Evolutionary conservation across 495 filamentous ascomycete species (phyloP).

Genomic region (Xylaria cubensis): DNA sequence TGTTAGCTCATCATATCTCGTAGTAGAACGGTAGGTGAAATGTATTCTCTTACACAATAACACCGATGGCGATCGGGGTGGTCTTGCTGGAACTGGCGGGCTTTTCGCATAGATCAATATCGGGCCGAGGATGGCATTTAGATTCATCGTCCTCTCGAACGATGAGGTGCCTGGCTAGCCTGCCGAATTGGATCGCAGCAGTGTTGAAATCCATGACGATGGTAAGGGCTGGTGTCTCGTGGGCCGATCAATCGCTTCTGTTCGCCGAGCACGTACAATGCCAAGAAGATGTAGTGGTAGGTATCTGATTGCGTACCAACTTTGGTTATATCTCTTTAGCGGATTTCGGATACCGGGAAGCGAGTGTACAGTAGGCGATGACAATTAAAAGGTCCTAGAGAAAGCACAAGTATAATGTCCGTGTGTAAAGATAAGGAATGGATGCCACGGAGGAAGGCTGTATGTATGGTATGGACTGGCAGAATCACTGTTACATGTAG

Average conservation of each 20-base stretch:
- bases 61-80: conserved; percentile 32
- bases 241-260: conserved; percentile 7
- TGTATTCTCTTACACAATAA: conserved; percentile 32
- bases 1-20: conserved; percentile 1
- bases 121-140: conserved; percentile 38
- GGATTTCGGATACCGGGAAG: neutral
- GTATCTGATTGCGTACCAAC: neutral
- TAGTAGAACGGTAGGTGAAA: neutral
- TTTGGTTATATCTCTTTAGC: neutral
- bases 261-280: neutral
- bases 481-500: conserved; percentile 1
- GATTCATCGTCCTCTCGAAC: conserved; percentile 23
- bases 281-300: neutral
- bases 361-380: conserved; percentile 8
- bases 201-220: conserved; percentile 24
- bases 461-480: conserved; percentile 10
- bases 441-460: neutral
- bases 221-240: conserved; percentile 18
- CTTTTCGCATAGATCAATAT: conserved; percentile 43
- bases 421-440: conserved; percentile 7
- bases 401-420: neutral
- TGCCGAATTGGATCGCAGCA: conserved; percentile 28
- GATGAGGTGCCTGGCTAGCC: conserved; percentile 29
- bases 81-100: conserved; percentile 26
- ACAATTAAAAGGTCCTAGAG: neutral